Evolutionary conservation across 192 early-diverging fungal species (phyloP).

Genomic region (Phlyctochytrium arcticum): DNA sequence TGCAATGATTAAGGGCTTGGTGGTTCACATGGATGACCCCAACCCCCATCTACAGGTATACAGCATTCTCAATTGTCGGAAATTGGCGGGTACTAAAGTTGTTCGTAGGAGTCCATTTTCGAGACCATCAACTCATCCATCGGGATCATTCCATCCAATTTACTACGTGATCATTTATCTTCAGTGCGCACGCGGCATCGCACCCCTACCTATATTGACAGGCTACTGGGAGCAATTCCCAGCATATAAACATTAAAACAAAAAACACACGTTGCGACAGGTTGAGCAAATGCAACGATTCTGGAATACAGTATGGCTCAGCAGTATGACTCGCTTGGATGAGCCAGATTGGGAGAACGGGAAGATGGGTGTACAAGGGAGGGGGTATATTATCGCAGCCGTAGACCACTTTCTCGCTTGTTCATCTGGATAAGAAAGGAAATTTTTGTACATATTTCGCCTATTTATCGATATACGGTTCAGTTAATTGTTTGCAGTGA

Average conservation of each 20-base stretch:
- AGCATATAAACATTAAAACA: too few relatives aligned
- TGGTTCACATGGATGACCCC: constrained; percentile 56
- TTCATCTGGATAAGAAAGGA: constrained; percentile 35
- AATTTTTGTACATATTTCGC: constrained; percentile 39
- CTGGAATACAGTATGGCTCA: too few relatives aligned
- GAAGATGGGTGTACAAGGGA: too few relatives aligned
- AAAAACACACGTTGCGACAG: too few relatives aligned
- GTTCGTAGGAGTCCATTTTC: constrained; percentile 26
- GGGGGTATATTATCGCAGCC: neutral
- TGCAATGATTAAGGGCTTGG: constrained; percentile 46
- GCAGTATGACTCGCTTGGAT: too few relatives aligned
- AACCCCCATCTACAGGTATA: constrained; percentile 38
- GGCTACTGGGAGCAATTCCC: neutral
- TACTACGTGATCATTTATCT: constrained; percentile 11
- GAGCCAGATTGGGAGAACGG: too few relatives aligned
- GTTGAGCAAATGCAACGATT: too few relatives aligned
- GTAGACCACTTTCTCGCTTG: constrained; percentile 14
- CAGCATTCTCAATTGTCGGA: neutral
- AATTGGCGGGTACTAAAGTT: neutral
- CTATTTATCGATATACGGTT: too few relatives aligned
- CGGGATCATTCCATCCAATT: neutral
- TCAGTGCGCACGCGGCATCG: constrained; percentile 13
- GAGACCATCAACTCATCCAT: constrained; percentile 5
- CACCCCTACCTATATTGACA: constrained; percentile 15
- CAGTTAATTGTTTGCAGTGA: too few relatives aligned